Base-by-base conservation (phyloP, 495 filamentous ascomycete species). In the Thozetella sp. region DNA sequence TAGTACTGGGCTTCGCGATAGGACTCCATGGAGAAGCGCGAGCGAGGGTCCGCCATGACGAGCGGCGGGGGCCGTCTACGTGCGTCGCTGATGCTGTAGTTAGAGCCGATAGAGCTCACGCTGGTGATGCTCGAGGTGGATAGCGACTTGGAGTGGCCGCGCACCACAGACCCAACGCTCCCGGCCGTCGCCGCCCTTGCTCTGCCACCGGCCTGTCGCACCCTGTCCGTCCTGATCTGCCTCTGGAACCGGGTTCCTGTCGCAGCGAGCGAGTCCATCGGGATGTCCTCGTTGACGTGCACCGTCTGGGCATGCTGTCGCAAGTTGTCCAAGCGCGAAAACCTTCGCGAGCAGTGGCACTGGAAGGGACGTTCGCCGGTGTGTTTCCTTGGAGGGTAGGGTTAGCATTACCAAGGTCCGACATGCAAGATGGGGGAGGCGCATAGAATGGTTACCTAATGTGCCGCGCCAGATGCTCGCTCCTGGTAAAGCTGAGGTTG, bases 281-380 rank as follows among this genome's bases (percentile, higher is more conserved):
- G 95, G 20, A 98, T 99, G 52, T 97, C 94, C 69, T 98, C 96
- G 73, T 98, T 97, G 46, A 96, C 90, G 68, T 99, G 96, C 1
- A 99, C 96, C 0, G 96, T 99, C 68, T 97, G 96, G 17, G 95
- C 96, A 77, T 99, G 95, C 66, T 99, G 95, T 40, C 95, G 87
- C 34, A 99, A 80, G 64, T 99, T 99, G 72, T 99, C 95, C 34
- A 99, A 84, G 30, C 95, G 86, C n/a, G 95, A 99, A 72, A 99
- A 99, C 64, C 93, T 86, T 40, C 95, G 87, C 2, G 90, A 90
- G 72, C 95, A 99, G 73, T 98, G 95, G 67, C 95, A 99, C 73
- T 97, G 92, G 66, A 98, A 99, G 0, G 95, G 95, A 15, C 95
- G 90, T 74, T 99, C 95, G 20, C 95, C 95, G 1, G 95, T 99